Evolutionary conservation across 306 rosid genomes (phyloP).

Genomic region (Castanea sativa): DNA sequence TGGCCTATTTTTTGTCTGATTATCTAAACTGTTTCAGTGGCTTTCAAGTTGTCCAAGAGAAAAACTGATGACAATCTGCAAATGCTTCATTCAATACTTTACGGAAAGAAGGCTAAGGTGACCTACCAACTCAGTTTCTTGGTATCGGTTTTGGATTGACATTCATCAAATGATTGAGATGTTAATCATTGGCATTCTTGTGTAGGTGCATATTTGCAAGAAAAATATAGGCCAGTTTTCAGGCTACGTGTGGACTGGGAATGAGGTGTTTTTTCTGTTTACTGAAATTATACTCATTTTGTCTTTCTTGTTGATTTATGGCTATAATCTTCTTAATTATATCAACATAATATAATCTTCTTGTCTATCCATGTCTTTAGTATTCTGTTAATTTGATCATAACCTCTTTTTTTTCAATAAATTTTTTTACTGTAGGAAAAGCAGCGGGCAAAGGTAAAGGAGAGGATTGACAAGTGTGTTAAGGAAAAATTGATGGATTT

Average conservation of each 20-base stretch:
- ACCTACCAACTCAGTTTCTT: neutral
- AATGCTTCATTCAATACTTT: conserved; percentile 72
- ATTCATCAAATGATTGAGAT: neutral
- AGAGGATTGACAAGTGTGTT: conserved; percentile 85
- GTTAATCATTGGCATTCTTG: conserved; percentile 20
- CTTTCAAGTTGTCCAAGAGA: conserved; percentile 92
- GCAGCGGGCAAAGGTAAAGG: conserved; percentile 73
- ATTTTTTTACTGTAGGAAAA: conserved; percentile 55
- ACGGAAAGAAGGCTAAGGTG: conserved; percentile 89
- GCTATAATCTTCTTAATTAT: neutral
- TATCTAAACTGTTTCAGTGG: conserved; percentile 65
- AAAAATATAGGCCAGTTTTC: conserved; percentile 77
- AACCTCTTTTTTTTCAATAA: neutral
- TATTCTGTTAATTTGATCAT: neutral
- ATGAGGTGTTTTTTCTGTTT: conserved; percentile 49
- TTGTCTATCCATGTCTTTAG: neutral
- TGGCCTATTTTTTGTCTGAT: conserved; percentile 31
- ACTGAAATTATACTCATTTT: neutral
- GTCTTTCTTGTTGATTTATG: neutral
- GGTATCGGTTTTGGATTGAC: neutral
- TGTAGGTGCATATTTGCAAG: conserved; percentile 66
- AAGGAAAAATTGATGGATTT: conserved; percentile 86
- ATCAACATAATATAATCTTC: neutral
- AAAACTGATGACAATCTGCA: conserved; percentile 89
- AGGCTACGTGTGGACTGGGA: conserved; percentile 85